phyloP scores from a whole-genome alignment of 1,284 basidiomycete species.

The Dichomitus squalens region DNA sequence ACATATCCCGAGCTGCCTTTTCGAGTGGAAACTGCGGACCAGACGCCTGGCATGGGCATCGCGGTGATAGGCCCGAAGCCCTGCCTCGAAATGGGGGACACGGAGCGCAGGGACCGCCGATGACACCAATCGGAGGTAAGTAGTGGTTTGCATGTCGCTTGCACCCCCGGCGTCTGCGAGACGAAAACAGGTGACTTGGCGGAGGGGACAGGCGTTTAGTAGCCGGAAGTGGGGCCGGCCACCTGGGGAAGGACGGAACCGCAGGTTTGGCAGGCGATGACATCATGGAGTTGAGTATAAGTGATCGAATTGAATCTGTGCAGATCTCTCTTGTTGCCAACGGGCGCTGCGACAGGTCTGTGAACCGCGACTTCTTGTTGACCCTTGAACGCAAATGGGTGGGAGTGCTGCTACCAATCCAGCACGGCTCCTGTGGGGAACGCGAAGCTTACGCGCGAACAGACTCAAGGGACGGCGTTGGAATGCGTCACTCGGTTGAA shows the following conservation, averaged over 20 bases:
- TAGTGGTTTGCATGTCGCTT: no score
- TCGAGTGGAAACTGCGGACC: no score
- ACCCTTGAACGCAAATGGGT: conserved; percentile 15
- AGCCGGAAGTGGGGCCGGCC: neutral
- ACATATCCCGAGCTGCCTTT: no score
- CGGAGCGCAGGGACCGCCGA: no score
- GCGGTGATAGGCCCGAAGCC: no score
- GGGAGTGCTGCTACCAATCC: no score
- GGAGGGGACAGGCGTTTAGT: conserved; percentile 6
- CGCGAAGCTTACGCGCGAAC: no score
- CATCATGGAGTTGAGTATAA: conserved; percentile 22
- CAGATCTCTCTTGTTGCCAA: conserved; percentile 16
- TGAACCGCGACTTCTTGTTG: conserved; percentile 18
- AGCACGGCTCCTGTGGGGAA: no score
- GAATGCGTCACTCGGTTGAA: no score
- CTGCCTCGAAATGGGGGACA: no score
- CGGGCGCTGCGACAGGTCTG: conserved; percentile 3
- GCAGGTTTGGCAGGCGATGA: conserved; percentile 13
- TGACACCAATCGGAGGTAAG: neutral
- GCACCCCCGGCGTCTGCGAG: neutral
- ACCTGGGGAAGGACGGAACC: conserved; percentile 12
- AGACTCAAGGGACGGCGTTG: no score
- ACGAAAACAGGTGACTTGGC: neutral
- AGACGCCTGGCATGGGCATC: no score
- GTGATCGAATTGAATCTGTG: conserved; percentile 14